Evolutionary conservation across 805 yeast species (phyloP).

Genomic region (Candida michaelii): DNA sequence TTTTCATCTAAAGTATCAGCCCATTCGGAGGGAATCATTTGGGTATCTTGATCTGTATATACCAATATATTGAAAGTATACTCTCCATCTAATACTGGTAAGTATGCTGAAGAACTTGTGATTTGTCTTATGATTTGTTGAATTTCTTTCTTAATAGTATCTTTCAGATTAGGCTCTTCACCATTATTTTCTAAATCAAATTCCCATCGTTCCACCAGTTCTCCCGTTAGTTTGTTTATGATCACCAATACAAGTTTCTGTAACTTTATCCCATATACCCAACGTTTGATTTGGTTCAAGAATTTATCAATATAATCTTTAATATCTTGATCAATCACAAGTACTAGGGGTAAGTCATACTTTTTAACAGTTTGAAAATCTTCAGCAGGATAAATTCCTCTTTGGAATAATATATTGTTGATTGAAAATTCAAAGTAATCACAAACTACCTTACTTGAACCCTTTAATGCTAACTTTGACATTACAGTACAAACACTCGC

Average conservation of each 20-base stretch:
- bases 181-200: constrained; percentile 54
- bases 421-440: constrained; percentile 85
- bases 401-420: constrained; percentile 77
- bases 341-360: constrained; percentile 74
- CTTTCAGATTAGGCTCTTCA: constrained; percentile 24
- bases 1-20: constrained; percentile 65
- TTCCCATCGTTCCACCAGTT: constrained; percentile 83
- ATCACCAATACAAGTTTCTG: constrained; percentile 70
- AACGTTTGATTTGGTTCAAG: constrained; percentile 62
- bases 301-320: constrained; percentile 64
- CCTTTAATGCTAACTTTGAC: constrained; percentile 61
- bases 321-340: constrained; percentile 75
- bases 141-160: constrained; percentile 68
- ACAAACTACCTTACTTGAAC: constrained; percentile 74
- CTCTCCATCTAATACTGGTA: constrained; percentile 65
- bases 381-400: constrained; percentile 87
- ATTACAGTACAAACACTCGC: constrained; percentile 1
- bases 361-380: constrained; percentile 77
- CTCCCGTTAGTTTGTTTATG: constrained; percentile 64
- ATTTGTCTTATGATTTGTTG: constrained; percentile 85
- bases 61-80: constrained; percentile 85
- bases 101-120: constrained; percentile 81
- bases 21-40: constrained; percentile 80
- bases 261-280: constrained; percentile 73
- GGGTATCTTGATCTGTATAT: constrained; percentile 61